A percentile compares a stretch with the other conserved stretches of the same genome.
These are phyloP conservation scores for Cutaneotrichosporon dermatis DNA, from an alignment of 1,284 basidiomycete species.

Conservation along the genomic window DNA sequence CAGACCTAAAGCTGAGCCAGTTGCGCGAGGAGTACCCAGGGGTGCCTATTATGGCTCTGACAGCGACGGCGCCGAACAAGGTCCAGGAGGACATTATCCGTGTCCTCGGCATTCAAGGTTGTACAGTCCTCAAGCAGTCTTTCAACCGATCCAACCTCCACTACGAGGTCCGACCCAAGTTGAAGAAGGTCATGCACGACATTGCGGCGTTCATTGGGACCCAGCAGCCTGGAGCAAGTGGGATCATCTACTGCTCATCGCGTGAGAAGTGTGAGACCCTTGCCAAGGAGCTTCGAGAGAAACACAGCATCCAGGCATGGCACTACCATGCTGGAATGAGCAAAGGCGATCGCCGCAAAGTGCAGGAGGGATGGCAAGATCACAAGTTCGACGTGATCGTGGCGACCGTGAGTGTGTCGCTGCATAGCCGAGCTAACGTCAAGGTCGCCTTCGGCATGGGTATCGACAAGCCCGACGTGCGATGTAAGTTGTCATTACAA, in stretches of 20 bases:
- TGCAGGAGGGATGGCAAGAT: constrained; percentile 70
- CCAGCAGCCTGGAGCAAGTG: constrained; percentile 61
- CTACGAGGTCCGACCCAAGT: constrained; percentile 71
- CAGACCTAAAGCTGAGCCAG: constrained; percentile 59
- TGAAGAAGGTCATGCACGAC: constrained; percentile 56
- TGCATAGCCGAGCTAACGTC: neutral
- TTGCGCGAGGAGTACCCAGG: constrained; percentile 69
- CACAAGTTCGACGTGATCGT: constrained; percentile 77
- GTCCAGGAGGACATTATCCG: constrained; percentile 74
- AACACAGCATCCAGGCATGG: constrained; percentile 60
- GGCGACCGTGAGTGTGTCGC: constrained; percentile 59
- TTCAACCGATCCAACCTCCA: constrained; percentile 89
- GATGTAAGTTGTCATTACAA: constrained; percentile 47
- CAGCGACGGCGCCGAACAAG: constrained; percentile 80
- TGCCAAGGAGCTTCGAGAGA: constrained; percentile 61
- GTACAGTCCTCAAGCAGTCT: constrained; percentile 67
- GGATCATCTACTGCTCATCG: constrained; percentile 81
- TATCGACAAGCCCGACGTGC: constrained; percentile 77
- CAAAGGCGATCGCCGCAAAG: constrained; percentile 60
- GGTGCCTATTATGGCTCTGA: constrained; percentile 91
- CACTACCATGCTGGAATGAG: constrained; percentile 85
- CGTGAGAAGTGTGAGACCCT: constrained; percentile 72
- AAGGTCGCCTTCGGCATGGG: constrained; percentile 95
- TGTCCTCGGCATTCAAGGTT: constrained; percentile 61
- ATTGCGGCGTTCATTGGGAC: constrained; percentile 68